A percentile compares a stretch with the other conserved stretches of the same genome.
These are phyloP conservation scores for Artemisia annua DNA, from an alignment of 129 eudicot genomes.

Conservation along the genomic window DNA sequence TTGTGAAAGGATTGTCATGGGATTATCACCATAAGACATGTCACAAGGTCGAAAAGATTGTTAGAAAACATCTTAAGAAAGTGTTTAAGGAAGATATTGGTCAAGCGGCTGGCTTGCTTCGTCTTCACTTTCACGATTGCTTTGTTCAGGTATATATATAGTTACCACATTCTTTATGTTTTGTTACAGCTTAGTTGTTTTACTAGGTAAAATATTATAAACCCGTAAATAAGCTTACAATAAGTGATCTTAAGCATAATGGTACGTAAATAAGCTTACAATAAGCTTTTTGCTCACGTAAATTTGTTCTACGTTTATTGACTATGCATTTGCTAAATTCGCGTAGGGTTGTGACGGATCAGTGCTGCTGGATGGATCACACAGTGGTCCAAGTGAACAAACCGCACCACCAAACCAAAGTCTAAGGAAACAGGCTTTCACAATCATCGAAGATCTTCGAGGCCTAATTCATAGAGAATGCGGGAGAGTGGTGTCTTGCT, in stretches of 20 bases:
- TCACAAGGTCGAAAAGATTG: conserved; percentile 44
- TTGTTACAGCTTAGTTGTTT: background rate
- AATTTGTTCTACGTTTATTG: background rate
- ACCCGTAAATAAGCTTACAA: background rate
- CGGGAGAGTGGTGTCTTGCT: conserved; percentile 71
- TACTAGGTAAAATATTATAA: background rate
- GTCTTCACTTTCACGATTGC: conserved; percentile 72
- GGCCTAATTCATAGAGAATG: conserved; percentile 47
- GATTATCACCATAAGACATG: conserved; percentile 45
- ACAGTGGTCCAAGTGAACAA: conserved; percentile 54
- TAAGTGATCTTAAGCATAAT: background rate
- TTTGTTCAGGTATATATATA: conserved; percentile 52
- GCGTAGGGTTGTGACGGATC: conserved; percentile 59
- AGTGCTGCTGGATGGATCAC: conserved; percentile 57
- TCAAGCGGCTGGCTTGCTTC: conserved; percentile 74
- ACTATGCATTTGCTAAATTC: background rate
- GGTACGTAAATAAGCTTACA: background rate
- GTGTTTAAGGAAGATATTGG: conserved; percentile 52
- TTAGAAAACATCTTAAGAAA: conserved; percentile 51
- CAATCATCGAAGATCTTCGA: conserved; percentile 60
- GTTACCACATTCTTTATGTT: background rate
- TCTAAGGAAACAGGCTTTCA: conserved; percentile 45
- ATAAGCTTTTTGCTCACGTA: too few relatives aligned
- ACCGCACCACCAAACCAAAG: conserved; percentile 57
- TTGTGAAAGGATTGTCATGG: conserved; percentile 50